These are phyloP conservation scores for Euphorbia celastroides DNA, from an alignment of 441 rosid genomes.

Conservation along the genomic window DNA sequence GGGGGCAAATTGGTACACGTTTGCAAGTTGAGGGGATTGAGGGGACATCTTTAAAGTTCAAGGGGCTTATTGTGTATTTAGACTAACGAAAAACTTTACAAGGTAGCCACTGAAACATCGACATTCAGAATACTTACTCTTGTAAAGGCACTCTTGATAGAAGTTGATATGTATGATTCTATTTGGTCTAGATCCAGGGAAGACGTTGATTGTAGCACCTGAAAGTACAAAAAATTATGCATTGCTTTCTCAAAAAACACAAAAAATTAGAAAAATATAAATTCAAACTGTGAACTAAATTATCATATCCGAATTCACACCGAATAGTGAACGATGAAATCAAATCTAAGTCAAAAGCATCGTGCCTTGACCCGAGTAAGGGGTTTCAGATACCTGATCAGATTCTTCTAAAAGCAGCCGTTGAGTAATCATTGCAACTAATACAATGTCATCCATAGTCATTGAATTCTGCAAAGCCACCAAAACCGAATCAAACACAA, in stretches of 20 bases:
- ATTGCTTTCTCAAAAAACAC: too few species aligned
- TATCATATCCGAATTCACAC: too few species aligned
- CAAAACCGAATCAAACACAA: too few species aligned
- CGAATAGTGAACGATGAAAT: too few species aligned
- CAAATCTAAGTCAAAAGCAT: too few species aligned
- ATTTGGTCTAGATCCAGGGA: slow-evolving; percentile 75
- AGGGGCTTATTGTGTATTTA: too few species aligned
- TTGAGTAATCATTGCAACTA: slow-evolving; percentile 80
- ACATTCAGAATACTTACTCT: slow-evolving; percentile 47
- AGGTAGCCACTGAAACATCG: neutral
- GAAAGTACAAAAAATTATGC: slow-evolving; percentile 30
- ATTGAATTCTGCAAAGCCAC: slow-evolving; percentile 50
- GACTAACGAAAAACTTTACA: neutral
- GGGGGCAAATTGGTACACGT: too few species aligned
- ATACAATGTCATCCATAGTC: slow-evolving; percentile 69
- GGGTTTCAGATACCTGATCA: slow-evolving; percentile 53
- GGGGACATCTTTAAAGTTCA: too few species aligned
- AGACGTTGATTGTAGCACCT: slow-evolving; percentile 63
- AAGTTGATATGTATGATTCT: slow-evolving; percentile 75
- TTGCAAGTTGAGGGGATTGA: too few species aligned
- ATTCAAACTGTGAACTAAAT: too few species aligned
- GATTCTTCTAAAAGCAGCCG: slow-evolving; percentile 92
- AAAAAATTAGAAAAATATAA: too few species aligned
- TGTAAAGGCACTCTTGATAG: slow-evolving; percentile 73
- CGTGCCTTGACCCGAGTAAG: too few species aligned